These are phyloP conservation scores for Candida alai DNA, from an alignment of 805 yeast genomes.

Conservation along the genomic window DNA sequence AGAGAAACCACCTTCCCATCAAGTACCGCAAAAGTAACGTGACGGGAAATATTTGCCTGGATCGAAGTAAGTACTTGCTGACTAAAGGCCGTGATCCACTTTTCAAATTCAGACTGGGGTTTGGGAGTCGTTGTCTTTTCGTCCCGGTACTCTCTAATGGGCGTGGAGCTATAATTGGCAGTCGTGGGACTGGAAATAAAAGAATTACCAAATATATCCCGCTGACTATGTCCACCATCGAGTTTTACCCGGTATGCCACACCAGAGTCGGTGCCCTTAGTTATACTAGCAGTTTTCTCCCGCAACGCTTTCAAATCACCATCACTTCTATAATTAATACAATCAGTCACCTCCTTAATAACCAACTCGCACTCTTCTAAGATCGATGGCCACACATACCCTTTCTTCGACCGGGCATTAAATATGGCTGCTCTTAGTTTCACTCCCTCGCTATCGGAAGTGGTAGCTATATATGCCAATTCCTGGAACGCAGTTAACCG, in stretches of 20 bases:
- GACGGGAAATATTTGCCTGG: constrained; percentile 7
- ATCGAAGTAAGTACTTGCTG: constrained; percentile 13
- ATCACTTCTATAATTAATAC: constrained; percentile 32
- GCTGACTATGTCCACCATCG: too few species aligned
- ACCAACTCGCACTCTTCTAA: constrained; percentile 57
- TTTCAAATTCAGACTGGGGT: too few species aligned
- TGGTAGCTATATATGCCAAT: constrained; percentile 58
- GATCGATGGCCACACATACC: constrained; percentile 54
- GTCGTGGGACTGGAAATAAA: constrained; percentile 1
- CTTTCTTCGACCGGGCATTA: constrained; percentile 42
- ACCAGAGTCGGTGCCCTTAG: constrained; percentile 15
- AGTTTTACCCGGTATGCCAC: background rate
- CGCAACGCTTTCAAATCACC: constrained; percentile 29
- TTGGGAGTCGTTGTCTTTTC: too few species aligned
- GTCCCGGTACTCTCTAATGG: too few species aligned
- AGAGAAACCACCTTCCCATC: background rate
- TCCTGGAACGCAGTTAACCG: constrained; percentile 74
- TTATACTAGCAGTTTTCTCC: constrained; percentile 13
- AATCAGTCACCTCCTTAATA: constrained; percentile 45
- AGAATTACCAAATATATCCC: constrained; percentile 37
- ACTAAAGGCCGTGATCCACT: constrained; percentile 12
- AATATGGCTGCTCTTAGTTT: constrained; percentile 53
- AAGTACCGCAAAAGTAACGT: background rate
- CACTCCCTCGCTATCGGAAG: constrained; percentile 36
- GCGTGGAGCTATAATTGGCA: too few species aligned